Percentiles rank a stretch among this genome's conserved stretches.
Evolutionary conservation across 768 basidiomycete genomes (phyloP).

Genomic region (Termitomyces sp.): DNA sequence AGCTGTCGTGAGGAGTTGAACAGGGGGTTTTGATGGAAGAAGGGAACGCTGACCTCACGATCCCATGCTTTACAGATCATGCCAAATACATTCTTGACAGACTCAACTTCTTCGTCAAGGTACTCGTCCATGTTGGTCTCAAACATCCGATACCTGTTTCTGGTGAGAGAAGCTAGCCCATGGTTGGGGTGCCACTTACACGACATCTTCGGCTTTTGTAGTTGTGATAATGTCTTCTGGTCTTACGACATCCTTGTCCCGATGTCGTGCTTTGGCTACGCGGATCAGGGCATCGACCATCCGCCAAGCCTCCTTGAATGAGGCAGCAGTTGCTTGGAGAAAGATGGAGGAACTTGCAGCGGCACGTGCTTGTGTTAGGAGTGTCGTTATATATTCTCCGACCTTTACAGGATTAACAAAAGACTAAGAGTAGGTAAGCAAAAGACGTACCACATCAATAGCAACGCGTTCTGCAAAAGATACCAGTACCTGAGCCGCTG

Average conservation of each 20-base stretch:
- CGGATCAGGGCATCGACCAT: constrained; percentile 74
- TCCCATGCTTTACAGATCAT: constrained; percentile 80
- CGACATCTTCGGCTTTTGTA: constrained; percentile 66
- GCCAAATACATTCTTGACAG: constrained; percentile 69
- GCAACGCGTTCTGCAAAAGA: constrained; percentile 83
- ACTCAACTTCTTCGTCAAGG: constrained; percentile 88
- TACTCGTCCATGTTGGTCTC: constrained; percentile 98
- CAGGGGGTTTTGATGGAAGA: background rate
- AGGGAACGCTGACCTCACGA: constrained; percentile 34
- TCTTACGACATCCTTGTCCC: background rate
- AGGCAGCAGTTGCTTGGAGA: constrained; percentile 83
- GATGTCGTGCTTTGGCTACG: constrained; percentile 37
- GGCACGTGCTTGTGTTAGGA: constrained; percentile 67
- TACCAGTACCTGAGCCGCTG: constrained; percentile 67
- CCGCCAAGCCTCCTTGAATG: constrained; percentile 83
- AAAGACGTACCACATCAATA: constrained; percentile 65
- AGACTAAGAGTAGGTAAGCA: background rate
- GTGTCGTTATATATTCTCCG: constrained; percentile 77
- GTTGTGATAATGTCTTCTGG: constrained; percentile 12
- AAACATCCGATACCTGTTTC: constrained; percentile 82
- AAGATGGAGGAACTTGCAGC: constrained; percentile 52
- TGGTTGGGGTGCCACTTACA: constrained; percentile 43
- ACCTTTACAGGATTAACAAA: constrained; percentile 45
- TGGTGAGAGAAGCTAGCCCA: constrained; percentile 3
- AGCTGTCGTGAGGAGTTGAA: constrained; percentile 6